These are phyloP conservation scores for Boletus vermiculosoides DNA, from an alignment of 768 basidiomycete genomes.

Conservation along the genomic window DNA sequence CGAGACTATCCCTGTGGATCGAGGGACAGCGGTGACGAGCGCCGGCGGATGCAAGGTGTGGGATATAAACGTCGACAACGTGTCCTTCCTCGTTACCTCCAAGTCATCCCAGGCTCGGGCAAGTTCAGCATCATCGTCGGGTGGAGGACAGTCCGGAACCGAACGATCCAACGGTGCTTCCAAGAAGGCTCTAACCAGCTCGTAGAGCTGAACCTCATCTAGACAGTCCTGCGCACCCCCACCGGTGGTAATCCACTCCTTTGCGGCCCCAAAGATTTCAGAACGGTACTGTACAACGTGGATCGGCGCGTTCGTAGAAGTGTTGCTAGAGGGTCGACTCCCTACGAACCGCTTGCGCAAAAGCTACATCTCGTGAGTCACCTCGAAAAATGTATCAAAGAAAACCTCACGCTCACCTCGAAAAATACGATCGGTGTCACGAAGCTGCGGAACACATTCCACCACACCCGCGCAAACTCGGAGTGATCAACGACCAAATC, in stretches of 20 bases:
- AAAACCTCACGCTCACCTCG: constrained; percentile 53
- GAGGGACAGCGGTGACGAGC: constrained; percentile 24
- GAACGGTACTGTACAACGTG: constrained; percentile 51
- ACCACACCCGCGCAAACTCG: constrained; percentile 79
- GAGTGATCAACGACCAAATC: constrained; percentile 68
- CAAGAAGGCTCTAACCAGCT: constrained; percentile 59
- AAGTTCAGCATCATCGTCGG: constrained; percentile 43
- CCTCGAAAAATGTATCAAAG: background rate
- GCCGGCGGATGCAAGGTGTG: constrained; percentile 62
- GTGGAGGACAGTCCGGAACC: constrained; percentile 37
- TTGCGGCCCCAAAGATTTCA: constrained; percentile 62
- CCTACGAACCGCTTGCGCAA: constrained; percentile 72
- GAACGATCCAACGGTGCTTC: constrained; percentile 52
- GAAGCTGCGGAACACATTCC: constrained; percentile 80
- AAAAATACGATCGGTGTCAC: constrained; percentile 80
- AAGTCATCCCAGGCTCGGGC: constrained; percentile 47
- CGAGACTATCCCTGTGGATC: constrained; percentile 13
- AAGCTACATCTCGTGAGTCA: constrained; percentile 44
- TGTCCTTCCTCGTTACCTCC: constrained; percentile 39
- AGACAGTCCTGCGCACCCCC: constrained; percentile 78
- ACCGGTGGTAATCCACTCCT: constrained; percentile 70
- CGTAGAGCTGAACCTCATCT: constrained; percentile 65
- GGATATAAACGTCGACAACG: constrained; percentile 47
- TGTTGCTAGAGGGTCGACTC: constrained; percentile 42
- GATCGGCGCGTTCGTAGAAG: constrained; percentile 43